phyloP scores from a whole-genome alignment of 257 asterid genomes.

The Fraxinus pennsylvanica region DNA sequence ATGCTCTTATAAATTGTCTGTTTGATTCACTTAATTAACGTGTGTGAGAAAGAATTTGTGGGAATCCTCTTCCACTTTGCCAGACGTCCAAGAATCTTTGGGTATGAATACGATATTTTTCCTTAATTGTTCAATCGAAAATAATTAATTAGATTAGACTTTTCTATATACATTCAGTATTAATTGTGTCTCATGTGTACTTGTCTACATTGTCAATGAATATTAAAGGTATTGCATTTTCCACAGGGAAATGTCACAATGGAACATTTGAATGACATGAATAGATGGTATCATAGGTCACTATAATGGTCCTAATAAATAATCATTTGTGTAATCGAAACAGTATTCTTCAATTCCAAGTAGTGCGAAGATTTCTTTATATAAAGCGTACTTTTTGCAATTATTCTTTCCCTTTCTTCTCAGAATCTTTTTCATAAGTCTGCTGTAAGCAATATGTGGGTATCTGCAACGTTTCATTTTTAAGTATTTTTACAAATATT shows the following conservation, averaged over 20 bases:
- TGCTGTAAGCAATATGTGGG: not conserved
- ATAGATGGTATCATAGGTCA: not conserved
- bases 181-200: not conserved
- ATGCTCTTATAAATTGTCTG: too few relatives aligned
- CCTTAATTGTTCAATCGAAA: not conserved
- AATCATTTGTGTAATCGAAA: not conserved
- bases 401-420: conserved; percentile 23
- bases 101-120: too few relatives aligned
- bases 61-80: not conserved
- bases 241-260: not conserved
- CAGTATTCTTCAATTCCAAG: conserved; percentile 17
- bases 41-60: not conserved
- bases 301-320: not conserved
- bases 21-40: not conserved
- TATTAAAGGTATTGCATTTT: not conserved
- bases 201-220: not conserved
- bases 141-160: not conserved
- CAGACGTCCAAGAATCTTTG: not conserved
- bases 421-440: not conserved
- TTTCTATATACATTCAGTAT: not conserved
- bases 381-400: conserved; percentile 21
- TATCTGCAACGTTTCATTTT: not conserved
- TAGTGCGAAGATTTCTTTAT: conserved; percentile 5
- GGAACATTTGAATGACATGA: not conserved
- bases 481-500: not conserved